A percentile compares a stretch with the other conserved stretches of the same genome.
phyloP scores from a whole-genome alignment of 148 eudicot genomes.

The Diospyros kaki region DNA sequence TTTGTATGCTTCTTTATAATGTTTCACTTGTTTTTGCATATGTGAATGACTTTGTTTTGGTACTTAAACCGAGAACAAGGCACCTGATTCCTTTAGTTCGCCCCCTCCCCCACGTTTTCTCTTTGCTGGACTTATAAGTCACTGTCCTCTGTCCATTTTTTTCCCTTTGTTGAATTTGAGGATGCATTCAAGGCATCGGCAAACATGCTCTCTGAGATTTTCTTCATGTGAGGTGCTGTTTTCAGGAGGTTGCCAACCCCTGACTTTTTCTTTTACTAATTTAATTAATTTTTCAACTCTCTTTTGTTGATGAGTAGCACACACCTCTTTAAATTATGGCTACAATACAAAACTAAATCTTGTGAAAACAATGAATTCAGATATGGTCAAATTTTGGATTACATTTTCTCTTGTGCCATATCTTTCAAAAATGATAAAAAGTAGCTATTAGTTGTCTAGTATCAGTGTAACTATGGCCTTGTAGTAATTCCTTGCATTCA shows the following conservation, averaged over 20 bases:
- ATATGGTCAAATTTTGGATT: background rate
- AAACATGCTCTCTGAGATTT: background rate
- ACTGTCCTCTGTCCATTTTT: background rate
- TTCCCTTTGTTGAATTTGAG: background rate
- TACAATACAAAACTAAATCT: background rate
- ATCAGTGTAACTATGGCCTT: background rate
- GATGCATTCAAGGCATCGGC: background rate
- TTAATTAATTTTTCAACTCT: background rate
- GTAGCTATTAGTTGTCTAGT: constrained; percentile 4
- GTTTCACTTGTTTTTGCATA: background rate
- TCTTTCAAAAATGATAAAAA: background rate
- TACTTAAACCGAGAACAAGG: background rate
- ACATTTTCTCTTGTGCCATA: background rate
- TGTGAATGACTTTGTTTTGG: no score
- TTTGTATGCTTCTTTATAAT: background rate
- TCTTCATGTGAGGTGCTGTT: background rate
- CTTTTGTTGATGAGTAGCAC: background rate
- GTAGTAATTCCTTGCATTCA: background rate
- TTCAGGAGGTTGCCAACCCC: background rate
- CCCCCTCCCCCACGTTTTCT: no score
- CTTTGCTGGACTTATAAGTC: no score
- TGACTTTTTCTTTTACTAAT: background rate
- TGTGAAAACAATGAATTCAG: background rate
- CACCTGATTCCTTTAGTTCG: background rate
- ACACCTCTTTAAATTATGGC: background rate